Base-by-base conservation (phyloP, 495 filamentous ascomycete genomes). In the Evernia prunastri region DNA sequence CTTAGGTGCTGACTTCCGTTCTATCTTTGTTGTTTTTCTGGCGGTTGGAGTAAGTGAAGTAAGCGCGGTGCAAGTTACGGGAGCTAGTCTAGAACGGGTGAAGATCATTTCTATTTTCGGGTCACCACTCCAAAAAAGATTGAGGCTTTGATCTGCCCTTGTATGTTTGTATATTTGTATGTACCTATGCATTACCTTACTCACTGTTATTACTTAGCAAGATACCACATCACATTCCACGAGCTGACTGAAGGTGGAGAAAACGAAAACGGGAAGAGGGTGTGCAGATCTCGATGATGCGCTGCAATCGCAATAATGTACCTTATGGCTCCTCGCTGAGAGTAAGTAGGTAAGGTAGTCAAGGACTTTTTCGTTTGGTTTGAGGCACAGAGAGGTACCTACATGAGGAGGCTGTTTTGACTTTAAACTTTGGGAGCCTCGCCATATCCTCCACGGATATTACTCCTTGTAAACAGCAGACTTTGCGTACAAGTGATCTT, bases 81-180 rank as follows among this genome's bases (percentile, higher is more conserved):
- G 49, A 31, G 49, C 42, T 63, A 64, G 29, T 39, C 62, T 49
- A 2, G 0, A 47, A 47, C 9, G 42, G 54, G 62, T 4, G 45
- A 51, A 59, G 62, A 12, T 54, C 40, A 36, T 59, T 51, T 64
- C 62, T 64, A 64, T 64, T 64, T 49, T 49, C 36, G 45, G 33
- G 10, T 29, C 31, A 40, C 29, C 31, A 49, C 5, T 49, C 31
- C 12, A 29, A 60, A n/a, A 43, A 43, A 39, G 60, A 36, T 45
- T 58, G 53, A 57, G 51, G 39, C 39, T 58, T 63, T 63, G 53
- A 58, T 47, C 53, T 49, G 61, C 53, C 56, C 23, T 27, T 27
- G 11, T 49, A 11, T 49, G n/a, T 37, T 37, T 12, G n/a, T n/a
- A n/a, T n/a, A n/a, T n/a, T n/a, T n/a, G n/a, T n/a, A n/a, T n/a